phyloP scores from a whole-genome alignment of 1,284 basidiomycete species.

The Ustilago bromivora region DNA sequence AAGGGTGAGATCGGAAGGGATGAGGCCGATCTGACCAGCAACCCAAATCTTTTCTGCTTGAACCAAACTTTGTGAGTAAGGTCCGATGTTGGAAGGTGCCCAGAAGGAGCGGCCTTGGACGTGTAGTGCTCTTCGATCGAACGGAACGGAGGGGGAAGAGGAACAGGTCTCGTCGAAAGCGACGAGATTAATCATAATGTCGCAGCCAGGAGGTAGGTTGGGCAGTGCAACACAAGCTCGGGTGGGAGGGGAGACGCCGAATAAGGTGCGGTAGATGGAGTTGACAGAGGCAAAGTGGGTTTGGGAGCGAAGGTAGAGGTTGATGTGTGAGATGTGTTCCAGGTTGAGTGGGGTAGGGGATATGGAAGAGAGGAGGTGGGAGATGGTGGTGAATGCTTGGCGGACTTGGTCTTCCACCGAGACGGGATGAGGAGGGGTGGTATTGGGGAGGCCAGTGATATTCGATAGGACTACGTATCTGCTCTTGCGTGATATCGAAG shows the following conservation, averaged over 20 bases:
- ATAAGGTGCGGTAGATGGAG: conserved; percentile 80
- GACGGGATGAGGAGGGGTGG: neutral
- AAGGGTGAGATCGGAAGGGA: conserved; percentile 80
- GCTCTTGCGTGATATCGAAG: conserved; percentile 24
- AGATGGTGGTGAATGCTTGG: conserved; percentile 21
- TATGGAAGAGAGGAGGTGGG: conserved; percentile 7
- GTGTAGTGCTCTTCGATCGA: conserved; percentile 76
- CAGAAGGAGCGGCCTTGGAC: conserved; percentile 96
- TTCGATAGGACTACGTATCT: conserved; percentile 36
- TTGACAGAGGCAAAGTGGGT: conserved; percentile 54
- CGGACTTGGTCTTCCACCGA: conserved; percentile 33
- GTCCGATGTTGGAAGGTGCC: conserved; percentile 99
- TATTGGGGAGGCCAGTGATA: conserved; percentile 19
- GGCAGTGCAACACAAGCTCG: conserved; percentile 86
- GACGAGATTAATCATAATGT: conserved; percentile 28
- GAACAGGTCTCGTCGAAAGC: conserved; percentile 20
- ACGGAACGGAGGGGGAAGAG: neutral
- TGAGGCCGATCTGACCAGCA: conserved; percentile 93
- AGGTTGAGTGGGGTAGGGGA: conserved; percentile 65
- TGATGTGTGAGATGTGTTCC: conserved; percentile 77
- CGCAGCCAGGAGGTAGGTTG: conserved; percentile 12
- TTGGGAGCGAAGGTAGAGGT: conserved; percentile 78
- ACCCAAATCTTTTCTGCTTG: conserved; percentile 83
- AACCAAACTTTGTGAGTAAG: conserved; percentile 91
- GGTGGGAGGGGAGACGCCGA: conserved; percentile 90